These are phyloP conservation scores for Neurospora sp. DNA, from an alignment of 495 filamentous ascomycete genomes.

Conservation along the genomic window DNA sequence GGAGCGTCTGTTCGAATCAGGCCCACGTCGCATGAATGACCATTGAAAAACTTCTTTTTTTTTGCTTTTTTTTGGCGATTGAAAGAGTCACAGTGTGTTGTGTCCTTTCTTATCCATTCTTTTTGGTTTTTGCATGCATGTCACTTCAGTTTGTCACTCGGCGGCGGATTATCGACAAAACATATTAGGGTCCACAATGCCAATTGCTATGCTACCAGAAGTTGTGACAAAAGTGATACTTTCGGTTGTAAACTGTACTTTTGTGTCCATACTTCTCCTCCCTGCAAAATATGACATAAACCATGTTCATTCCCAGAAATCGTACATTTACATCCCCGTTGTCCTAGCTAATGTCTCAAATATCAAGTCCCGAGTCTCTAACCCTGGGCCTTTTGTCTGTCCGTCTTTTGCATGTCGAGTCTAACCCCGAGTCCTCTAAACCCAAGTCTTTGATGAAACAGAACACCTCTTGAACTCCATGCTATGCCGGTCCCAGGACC, in stretches of 20 bases:
- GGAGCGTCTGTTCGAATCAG: background rate
- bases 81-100: too few species aligned
- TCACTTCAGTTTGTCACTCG: too few species aligned
- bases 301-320: background rate
- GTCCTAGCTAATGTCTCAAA: background rate
- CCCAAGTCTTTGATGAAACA: background rate
- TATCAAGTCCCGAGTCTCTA: background rate
- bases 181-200: background rate
- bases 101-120: too few species aligned
- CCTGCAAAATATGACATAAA: background rate
- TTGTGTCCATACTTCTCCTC: too few species aligned
- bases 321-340: background rate
- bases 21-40: background rate
- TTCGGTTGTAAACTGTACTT: too few species aligned
- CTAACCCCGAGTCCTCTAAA: background rate
- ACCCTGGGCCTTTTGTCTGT: background rate
- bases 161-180: too few species aligned
- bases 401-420: background rate
- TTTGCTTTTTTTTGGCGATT: background rate
- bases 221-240: background rate
- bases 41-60: background rate
- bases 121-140: too few species aligned
- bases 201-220: background rate
- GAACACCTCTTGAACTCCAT: background rate
- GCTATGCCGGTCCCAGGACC: background rate